Percentiles rank a stretch among this genome's conserved stretches.
phyloP scores from a whole-genome alignment of 495 filamentous ascomycete species.

The Penicillium paradoxum region DNA sequence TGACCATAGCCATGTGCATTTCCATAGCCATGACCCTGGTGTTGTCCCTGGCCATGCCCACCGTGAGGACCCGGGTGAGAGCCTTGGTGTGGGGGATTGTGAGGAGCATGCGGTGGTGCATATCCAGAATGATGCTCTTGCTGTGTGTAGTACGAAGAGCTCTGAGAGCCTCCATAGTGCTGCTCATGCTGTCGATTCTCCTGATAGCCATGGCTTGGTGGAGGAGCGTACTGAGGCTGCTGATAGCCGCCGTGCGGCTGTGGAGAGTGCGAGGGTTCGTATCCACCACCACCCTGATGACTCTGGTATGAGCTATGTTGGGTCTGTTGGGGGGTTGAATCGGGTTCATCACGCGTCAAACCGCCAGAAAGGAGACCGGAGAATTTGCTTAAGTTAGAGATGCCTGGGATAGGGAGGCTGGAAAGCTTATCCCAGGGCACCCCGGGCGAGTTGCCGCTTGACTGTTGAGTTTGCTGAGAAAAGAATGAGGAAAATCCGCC shows the following conservation, averaged over 20 bases:
- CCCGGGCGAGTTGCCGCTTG: slow-evolving; percentile 20
- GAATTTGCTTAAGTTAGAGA: slow-evolving; percentile 34
- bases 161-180: not conserved
- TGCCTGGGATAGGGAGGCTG: slow-evolving; percentile 39
- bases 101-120: not conserved
- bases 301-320: not conserved
- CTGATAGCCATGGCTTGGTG: not conserved
- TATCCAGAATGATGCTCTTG: not conserved
- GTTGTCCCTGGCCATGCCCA: not conserved
- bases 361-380: slow-evolving; percentile 42
- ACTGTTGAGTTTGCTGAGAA: slow-evolving; percentile 16
- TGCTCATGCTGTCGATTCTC: not conserved
- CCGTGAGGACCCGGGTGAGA: not conserved
- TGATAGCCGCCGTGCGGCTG: not conserved
- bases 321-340: not conserved
- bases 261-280: not conserved
- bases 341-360: not conserved
- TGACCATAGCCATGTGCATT: not conserved
- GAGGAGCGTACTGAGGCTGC: not conserved
- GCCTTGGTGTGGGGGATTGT: not conserved
- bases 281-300: not conserved
- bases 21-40: not conserved
- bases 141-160: not conserved
- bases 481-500: slow-evolving; percentile 16
- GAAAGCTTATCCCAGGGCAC: slow-evolving; percentile 38